These are phyloP conservation scores for Eimeria maxima DNA, from an alignment of 169 alveolate species.

Conservation along the genomic window DNA sequence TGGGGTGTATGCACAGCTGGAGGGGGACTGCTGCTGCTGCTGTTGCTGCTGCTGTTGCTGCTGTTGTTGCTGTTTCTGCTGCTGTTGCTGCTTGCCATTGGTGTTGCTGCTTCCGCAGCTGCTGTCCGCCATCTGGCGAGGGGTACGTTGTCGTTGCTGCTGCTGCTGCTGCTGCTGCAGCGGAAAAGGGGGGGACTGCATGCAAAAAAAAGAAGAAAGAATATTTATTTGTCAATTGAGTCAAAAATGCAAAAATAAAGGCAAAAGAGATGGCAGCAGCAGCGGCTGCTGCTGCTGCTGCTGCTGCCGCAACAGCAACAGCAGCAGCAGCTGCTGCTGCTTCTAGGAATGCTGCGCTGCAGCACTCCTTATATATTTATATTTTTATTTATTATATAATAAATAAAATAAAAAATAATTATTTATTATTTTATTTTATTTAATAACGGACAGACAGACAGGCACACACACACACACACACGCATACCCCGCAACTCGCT, in stretches of 20 bases:
- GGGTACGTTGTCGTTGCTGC: not conserved
- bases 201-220: too few species aligned
- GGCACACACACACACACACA: too few species aligned
- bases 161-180: not conserved
- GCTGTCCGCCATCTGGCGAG: not conserved
- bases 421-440: too few species aligned
- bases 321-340: not conserved
- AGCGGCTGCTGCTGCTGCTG: not conserved
- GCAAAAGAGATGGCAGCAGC: not conserved
- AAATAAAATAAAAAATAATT: too few species aligned
- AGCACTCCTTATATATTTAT: too few species aligned
- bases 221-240: too few species aligned
- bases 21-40: not conserved
- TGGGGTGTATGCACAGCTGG: constrained; percentile 30
- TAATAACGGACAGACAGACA: too few species aligned
- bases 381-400: too few species aligned
- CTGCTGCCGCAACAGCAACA: not conserved
- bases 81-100: not conserved
- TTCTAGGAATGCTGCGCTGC: not conserved
- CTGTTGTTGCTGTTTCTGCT: not conserved
- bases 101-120: not conserved
- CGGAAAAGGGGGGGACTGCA: not conserved
- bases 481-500: too few species aligned
- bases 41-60: not conserved
- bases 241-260: too few species aligned